phyloP scores from a whole-genome alignment of 1,284 basidiomycete species.

The Apiotrichum gracile region DNA sequence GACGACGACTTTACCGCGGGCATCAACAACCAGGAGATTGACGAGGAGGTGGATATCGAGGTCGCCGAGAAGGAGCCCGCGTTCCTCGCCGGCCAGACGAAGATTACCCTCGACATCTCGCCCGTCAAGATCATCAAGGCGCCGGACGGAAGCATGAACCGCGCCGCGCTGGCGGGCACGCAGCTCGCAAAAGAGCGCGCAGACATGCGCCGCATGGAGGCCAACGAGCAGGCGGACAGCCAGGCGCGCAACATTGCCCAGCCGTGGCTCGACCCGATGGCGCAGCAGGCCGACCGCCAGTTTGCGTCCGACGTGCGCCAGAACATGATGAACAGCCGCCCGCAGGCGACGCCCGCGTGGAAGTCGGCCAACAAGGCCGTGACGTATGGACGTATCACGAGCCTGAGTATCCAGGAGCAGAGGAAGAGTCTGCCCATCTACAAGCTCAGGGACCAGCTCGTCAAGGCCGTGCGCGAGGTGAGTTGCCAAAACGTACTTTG shows the following conservation, averaged over 20 bases:
- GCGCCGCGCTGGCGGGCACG: constrained; percentile 89
- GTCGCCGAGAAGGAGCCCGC: constrained; percentile 94
- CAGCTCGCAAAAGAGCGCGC: constrained; percentile 90
- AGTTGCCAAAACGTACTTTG: constrained; percentile 1
- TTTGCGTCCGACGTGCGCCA: constrained; percentile 93
- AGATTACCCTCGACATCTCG: constrained; percentile 87
- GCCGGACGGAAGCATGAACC: constrained; percentile 88
- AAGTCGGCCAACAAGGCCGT: constrained; percentile 96
- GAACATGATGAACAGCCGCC: constrained; percentile 53
- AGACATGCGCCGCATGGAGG: constrained; percentile 89
- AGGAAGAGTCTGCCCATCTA: constrained; percentile 86
- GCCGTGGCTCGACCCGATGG: constrained; percentile 98
- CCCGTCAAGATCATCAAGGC: constrained; percentile 97
- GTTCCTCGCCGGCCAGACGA: constrained; percentile 93
- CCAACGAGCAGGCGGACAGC: constrained; percentile 88
- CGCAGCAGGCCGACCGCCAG: constrained; percentile 72
- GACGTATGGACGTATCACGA: constrained; percentile 85
- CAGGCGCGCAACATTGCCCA: constrained; percentile 87
- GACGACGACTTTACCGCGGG: constrained; percentile 82
- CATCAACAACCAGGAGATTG: constrained; percentile 73
- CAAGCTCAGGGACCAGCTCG: constrained; percentile 85
- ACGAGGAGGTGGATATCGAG: constrained; percentile 96
- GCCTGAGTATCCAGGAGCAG: constrained; percentile 87
- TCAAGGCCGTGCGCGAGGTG: constrained; percentile 77
- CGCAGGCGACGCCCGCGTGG: constrained; percentile 79